Evolutionary conservation across 2,329 filamentous ascomycete species (phyloP), one percentile per base, ranked within the genome.

Genomic region (Fragosphaeria purpurea): DNA sequence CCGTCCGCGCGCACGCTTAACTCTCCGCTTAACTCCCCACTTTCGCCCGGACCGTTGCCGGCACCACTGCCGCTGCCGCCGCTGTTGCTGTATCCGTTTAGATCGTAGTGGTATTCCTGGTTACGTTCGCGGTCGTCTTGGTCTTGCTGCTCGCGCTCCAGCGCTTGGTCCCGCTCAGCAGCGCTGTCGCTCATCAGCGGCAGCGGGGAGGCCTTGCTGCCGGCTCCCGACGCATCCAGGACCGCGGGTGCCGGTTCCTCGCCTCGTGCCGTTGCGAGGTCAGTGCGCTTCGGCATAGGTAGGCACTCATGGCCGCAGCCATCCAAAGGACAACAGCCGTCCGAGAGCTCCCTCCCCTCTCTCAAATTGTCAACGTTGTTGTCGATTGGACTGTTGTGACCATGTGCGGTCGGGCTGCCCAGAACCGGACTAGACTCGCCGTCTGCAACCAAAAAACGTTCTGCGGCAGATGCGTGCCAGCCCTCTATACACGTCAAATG

Each of bases 241-340:
- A 72, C 68, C 1, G 65, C 70, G 3, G 75, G 70, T 9, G 68
- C 71, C 3, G 80, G 62, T 50, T 80, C 77, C n/a, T 79, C 77
- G 35, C 69, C 70, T 4, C 70, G 65, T 3, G 67, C 67, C 0
- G 68, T 70, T 32, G 61, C 65, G 1, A 61, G 68, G 56, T 79
- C 75, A 6, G 73, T 67, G 5, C 76, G 70, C 65, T 78, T 81
- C 38, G 67, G 67, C 0, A 78, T 77, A 0, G 79, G 78, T 0
- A 83, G 68, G 54, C 80, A 84, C 33, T 77, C 76, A 57, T 84
- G 80, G 4, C 79, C 75, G 59, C 80, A 84, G 0, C 80, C 80
- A 54, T 83, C 79, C n/a, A 81, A 64, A 2, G 80, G 80, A 55
- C 80, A 84, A 61, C 74, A 81, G 0, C 80, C 80, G 45, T 74